A percentile compares a stretch with the other conserved stretches of the same genome.
Evolutionary conservation across 441 rosid genomes (phyloP).

Genomic region (Gossypium laxum): DNA sequence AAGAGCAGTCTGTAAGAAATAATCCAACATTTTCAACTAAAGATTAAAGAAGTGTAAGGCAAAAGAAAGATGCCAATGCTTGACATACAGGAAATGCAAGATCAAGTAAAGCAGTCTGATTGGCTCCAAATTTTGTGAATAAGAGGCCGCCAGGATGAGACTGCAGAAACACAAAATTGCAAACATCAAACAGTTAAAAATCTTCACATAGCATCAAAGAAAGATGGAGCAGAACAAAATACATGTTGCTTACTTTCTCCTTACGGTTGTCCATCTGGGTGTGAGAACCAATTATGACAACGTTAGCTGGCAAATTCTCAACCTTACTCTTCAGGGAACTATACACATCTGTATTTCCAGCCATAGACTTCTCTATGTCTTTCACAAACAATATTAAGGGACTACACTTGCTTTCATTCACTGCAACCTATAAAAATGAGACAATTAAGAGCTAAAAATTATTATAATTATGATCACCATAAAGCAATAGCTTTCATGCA

Average conservation of each 20-base stretch:
- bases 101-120: conserved; percentile 84
- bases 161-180: conserved; percentile 33
- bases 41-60: neutral
- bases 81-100: conserved; percentile 80
- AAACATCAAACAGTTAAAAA: neutral
- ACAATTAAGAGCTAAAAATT: conserved; percentile 20
- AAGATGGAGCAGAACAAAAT: conserved; percentile 3
- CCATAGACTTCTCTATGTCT: conserved; percentile 83
- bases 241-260: conserved; percentile 56
- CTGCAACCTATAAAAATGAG: conserved; percentile 49
- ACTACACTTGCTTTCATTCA: conserved; percentile 54
- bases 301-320: conserved; percentile 62
- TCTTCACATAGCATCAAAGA: neutral
- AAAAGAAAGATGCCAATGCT: conserved; percentile 7
- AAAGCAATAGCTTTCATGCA: conserved; percentile 6
- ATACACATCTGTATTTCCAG: conserved; percentile 67
- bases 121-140: conserved; percentile 91
- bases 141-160: conserved; percentile 91
- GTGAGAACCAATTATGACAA: conserved; percentile 80
- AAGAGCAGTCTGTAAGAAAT: neutral
- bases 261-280: conserved; percentile 83
- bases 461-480: neutral
- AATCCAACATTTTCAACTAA: neutral
- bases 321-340: conserved; percentile 60
- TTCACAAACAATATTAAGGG: conserved; percentile 77